Base-by-base conservation (phyloP, 345 rosid genomes). In the Aethionema arabicum region DNA sequence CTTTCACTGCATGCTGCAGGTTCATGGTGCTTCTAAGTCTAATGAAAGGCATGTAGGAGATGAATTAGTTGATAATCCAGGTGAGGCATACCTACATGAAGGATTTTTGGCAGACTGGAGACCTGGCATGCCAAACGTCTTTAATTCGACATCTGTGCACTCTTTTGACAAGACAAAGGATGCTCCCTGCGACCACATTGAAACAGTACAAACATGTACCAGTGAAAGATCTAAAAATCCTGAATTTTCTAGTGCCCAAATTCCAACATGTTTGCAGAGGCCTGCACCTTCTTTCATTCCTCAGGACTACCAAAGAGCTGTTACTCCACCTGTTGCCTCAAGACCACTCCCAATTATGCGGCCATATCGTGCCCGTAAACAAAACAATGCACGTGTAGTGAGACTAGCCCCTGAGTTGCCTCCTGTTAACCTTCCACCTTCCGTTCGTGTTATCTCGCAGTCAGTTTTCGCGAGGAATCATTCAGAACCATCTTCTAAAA, bases 321-420 rank as follows among this genome's bases (percentile, higher is more conserved):
- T 35, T 52, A 40, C 63, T 61, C 46, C 63, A 69, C 45, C 53
- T 8, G 67, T 46, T 58, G 35, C 68, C 55, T 38, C 77, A 45
- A 79, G 66, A 65, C 70, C 82, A 70, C 86, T 77, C 47, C 52
- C 77, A 7, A 51, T 39, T 69, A 50, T 59, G 71, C 74, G 59
- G 67, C 80, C 91, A 59, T 69, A 73, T 76, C 59, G 77, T 61
- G 52, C 77, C 63, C 84, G 77, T 55, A 74, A 73, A 75, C 64
- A 52, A 41, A 76, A 68, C 70, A 79, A 72, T 44, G 59, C 74
- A 55, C 79, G 72, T 39, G 65, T 93, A 56, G 99, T 93, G 72
- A 93, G 86, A 75, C 81, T 87, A 72, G 95, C 97, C 52, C 99
- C 97, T 64, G 96, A 84, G 63, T 72, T 93, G 66, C 97, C 99